Evolutionary conservation across 2,329 filamentous ascomycete genomes (phyloP).

Genomic region (Fusarium sp.): DNA sequence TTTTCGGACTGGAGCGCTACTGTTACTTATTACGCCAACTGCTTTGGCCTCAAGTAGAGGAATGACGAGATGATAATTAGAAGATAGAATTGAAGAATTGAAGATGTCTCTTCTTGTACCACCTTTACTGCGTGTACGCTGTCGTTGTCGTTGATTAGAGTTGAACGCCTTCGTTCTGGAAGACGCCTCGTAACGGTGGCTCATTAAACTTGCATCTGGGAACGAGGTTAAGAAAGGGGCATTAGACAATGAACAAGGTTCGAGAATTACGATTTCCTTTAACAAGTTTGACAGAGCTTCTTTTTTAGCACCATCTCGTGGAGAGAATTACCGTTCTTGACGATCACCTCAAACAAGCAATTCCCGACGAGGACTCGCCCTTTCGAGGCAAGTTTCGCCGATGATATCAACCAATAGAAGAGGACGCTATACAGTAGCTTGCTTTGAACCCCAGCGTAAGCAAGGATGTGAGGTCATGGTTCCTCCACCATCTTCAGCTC

Average conservation of each 20-base stretch:
- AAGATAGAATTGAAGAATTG: background rate
- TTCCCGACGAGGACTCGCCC: background rate
- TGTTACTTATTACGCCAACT: constrained; percentile 78
- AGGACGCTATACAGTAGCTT: background rate
- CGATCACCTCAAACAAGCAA: background rate
- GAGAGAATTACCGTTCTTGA: background rate
- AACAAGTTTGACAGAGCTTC: background rate
- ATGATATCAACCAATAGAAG: background rate
- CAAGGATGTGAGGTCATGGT: background rate
- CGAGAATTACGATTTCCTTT: background rate
- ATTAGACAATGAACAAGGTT: background rate
- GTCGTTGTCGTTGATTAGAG: background rate
- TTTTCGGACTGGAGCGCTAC: constrained; percentile 79
- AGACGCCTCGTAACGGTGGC: background rate
- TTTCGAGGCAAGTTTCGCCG: background rate
- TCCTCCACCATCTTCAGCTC: background rate
- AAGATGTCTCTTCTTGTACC: background rate
- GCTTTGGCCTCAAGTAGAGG: constrained; percentile 59
- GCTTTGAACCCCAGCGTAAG: background rate
- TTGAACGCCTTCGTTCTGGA: background rate
- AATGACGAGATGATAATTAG: background rate
- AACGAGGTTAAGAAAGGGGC: background rate
- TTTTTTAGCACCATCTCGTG: background rate
- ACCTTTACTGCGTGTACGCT: no score
- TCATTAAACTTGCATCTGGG: background rate